Percentiles rank a stretch among this genome's conserved stretches.
phyloP scores from a whole-genome alignment of 2,329 filamentous ascomycete genomes.

The Whalleya microplaca region DNA sequence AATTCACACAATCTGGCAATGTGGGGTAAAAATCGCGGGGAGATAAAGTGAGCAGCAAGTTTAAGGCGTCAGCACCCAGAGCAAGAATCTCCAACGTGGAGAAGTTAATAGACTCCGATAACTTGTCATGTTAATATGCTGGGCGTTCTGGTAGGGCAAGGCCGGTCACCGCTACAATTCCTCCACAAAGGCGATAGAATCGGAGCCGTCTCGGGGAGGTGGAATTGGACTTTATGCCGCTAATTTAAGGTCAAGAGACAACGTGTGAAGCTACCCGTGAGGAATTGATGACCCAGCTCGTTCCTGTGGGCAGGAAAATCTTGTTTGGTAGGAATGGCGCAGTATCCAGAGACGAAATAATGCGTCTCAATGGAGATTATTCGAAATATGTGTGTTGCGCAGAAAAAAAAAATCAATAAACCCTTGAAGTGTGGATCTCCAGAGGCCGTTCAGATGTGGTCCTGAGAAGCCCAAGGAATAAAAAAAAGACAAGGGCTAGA shows the following conservation, averaged over 20 bases:
- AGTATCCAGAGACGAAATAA: slow-evolving; percentile 5
- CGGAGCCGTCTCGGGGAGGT: slow-evolving; percentile 23
- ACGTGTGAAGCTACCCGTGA: slow-evolving; percentile 13
- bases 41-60: slow-evolving; percentile 27
- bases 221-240: slow-evolving; percentile 20
- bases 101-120: slow-evolving; percentile 45
- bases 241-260: slow-evolving; percentile 7
- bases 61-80: slow-evolving; percentile 49
- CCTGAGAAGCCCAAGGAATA: slow-evolving; percentile 16
- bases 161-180: slow-evolving; percentile 35
- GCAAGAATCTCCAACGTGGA: slow-evolving; percentile 51
- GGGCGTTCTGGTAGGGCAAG: slow-evolving; percentile 29
- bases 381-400: slow-evolving; percentile 27
- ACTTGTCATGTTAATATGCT: slow-evolving; percentile 51
- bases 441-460: slow-evolving; percentile 19
- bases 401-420: slow-evolving; percentile 7
- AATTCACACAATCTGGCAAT: slow-evolving; percentile 31
- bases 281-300: slow-evolving; percentile 10
- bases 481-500: slow-evolving; percentile 4
- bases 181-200: slow-evolving; percentile 30
- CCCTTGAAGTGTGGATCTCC: slow-evolving; percentile 24
- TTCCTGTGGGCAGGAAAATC: slow-evolving; percentile 4
- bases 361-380: slow-evolving; percentile 13
- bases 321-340: slow-evolving; percentile 4
- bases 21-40: slow-evolving; percentile 39